Percentiles rank a stretch among this genome's conserved stretches.
Evolutionary conservation across 345 rosid species (phyloP).

Genomic region (Angophora floribunda): DNA sequence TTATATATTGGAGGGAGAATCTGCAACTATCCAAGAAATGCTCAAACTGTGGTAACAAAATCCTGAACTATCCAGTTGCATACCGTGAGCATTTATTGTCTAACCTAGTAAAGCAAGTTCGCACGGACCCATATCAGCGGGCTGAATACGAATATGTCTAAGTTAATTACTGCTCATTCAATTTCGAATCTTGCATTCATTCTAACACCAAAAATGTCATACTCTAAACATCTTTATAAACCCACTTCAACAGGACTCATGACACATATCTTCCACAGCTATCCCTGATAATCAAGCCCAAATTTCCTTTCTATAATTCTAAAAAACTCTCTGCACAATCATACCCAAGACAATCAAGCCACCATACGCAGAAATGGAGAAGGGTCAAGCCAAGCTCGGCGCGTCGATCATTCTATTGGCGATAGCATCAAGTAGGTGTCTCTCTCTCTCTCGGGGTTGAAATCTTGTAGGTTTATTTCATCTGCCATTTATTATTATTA

Average conservation of each 20-base stretch:
- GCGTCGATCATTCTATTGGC: neutral
- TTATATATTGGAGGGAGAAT: neutral
- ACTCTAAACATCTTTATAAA: neutral
- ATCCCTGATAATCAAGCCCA: neutral
- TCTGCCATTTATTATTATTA: neutral
- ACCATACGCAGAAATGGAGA: neutral
- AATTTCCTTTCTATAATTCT: neutral
- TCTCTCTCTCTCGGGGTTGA: no score
- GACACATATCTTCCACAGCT: neutral
- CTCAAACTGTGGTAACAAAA: neutral
- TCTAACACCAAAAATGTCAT: neutral
- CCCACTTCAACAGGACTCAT: neutral
- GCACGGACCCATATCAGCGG: no score
- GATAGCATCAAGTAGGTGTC: neutral
- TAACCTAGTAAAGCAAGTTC: neutral
- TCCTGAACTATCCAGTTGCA: neutral
- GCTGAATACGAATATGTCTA: neutral
- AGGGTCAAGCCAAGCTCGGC: neutral
- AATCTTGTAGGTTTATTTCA: neutral
- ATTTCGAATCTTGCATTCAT: neutral
- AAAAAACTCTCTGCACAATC: neutral
- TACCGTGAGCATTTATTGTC: neutral
- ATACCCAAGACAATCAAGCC: neutral
- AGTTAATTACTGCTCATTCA: neutral
- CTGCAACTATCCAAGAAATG: neutral